A percentile compares a stretch with the other conserved stretches of the same genome.
phyloP scores from a whole-genome alignment of 202 grass and related monocot genomes.

The Eragrostis tef region DNA sequence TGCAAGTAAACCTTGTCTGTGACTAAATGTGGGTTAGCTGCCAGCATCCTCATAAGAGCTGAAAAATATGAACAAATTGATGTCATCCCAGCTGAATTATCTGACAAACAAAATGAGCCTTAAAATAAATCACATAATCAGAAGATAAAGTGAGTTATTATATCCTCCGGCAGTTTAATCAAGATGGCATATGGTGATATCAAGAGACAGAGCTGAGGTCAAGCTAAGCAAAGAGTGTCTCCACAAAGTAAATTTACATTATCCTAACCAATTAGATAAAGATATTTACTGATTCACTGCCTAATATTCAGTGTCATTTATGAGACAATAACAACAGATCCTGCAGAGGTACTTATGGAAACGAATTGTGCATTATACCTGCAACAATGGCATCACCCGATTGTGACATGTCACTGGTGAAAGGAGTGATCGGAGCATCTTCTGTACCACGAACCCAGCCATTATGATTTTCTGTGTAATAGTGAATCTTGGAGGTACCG shows the following conservation, averaged over 20 bases:
- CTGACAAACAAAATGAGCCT: neutral
- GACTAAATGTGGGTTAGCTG: constrained; percentile 55
- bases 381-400: constrained; percentile 84
- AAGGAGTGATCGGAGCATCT: constrained; percentile 76
- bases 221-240: neutral
- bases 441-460: constrained; percentile 79
- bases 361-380: constrained; percentile 52
- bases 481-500: constrained; percentile 82
- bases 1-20: constrained; percentile 78
- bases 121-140: constrained; percentile 9
- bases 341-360: neutral
- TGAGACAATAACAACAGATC: constrained; percentile 10
- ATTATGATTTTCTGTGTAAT: constrained; percentile 72
- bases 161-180: constrained; percentile 22
- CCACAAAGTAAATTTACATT: constrained; percentile 10
- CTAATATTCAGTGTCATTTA: neutral
- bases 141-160: neutral
- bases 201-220: neutral
- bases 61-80: constrained; percentile 36
- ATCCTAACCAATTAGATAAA: neutral
- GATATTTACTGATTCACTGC: neutral
- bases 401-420: constrained; percentile 79
- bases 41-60: constrained; percentile 79
- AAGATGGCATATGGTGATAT: constrained; percentile 10
- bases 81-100: constrained; percentile 21